Base-by-base conservation (phyloP, 2,329 filamentous ascomycete genomes). In the Aspergillus latus region DNA sequence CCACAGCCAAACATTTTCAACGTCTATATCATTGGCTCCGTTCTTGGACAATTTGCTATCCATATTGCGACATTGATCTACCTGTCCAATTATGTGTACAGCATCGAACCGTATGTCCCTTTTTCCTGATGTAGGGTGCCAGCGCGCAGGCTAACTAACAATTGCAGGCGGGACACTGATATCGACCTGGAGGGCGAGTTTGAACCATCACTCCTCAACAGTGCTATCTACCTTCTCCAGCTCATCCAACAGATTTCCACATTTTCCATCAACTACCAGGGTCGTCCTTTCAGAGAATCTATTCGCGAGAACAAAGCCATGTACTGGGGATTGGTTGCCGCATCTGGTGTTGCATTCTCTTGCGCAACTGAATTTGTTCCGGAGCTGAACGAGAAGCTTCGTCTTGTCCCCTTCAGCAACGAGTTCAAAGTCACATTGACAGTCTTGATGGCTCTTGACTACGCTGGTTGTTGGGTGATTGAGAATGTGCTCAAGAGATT, bases 1-100 rank as follows among this genome's bases (percentile, higher is more conserved):
- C 94, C 94, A 0, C 94, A 99, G 77, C 92, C 93, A 54, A 97
- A 97, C 76, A 99, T 99, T 71, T 97, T 97, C 82, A 99, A 99
- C 78, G 84, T 92, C 51, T 99, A 99, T 80, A 97, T 99, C 73
- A 96, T 99, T 64, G 93, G 94, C 43, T 97, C 92, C 15, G 94
- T 99, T 57, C 86, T 99, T 34, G 94, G 92, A 51, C 94, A 99
- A 75, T 99, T 99, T 70, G 93, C 93, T 37, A 87, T 99, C 52
- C 94, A 99, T 74, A 96, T 97, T 65, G 87, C 82, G 42, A 97
- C 94, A 0, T 80, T 99, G 47, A 92, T 99, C 71, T 99, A 97
- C 76, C 88, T 99, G 64, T 92, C 93, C 26, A 86, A 88, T 60
- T 92, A 90, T 66, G 96, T 96, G 57, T 92, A 96, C 64, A 83